phyloP scores from a whole-genome alignment of 2,329 filamentous ascomycete species.

The Paradendryphiella salina region DNA sequence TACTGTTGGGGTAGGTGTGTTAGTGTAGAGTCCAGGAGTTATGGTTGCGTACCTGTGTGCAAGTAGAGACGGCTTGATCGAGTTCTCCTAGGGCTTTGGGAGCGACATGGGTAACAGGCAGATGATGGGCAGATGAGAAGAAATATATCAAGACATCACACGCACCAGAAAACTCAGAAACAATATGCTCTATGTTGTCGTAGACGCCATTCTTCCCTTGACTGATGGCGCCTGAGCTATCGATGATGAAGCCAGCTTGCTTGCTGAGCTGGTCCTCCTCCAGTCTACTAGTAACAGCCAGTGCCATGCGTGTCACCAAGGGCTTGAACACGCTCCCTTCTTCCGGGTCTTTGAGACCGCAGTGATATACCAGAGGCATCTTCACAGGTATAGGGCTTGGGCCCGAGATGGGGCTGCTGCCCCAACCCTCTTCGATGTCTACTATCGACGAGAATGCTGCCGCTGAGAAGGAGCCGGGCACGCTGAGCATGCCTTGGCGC shows the following conservation, averaged over 20 bases:
- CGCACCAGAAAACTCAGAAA: constrained; percentile 67
- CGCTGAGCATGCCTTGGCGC: constrained; percentile 62
- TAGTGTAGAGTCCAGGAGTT: constrained; percentile 17
- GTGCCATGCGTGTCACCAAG: constrained; percentile 73
- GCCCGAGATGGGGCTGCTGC: constrained; percentile 85
- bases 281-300: constrained; percentile 75
- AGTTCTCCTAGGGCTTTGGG: no score
- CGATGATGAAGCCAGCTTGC: constrained; percentile 79
- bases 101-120: background rate
- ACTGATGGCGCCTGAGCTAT: constrained; percentile 73
- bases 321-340: constrained; percentile 72
- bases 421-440: constrained; percentile 88
- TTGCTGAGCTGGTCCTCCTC: constrained; percentile 73
- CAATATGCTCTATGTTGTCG: constrained; percentile 79
- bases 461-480: constrained; percentile 77
- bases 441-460: constrained; percentile 85
- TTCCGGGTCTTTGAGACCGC: constrained; percentile 72
- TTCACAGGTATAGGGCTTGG: constrained; percentile 88
- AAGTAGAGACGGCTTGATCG: background rate
- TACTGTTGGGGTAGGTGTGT: constrained; percentile 52
- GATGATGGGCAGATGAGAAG: background rate
- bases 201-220: constrained; percentile 66
- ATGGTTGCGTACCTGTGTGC: constrained; percentile 1
- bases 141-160: constrained; percentile 30
- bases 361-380: constrained; percentile 87